Evolutionary conservation across 176 grass and related monocot species (phyloP), one percentile per base, ranked within the genome.

Genomic region (Musa itinerans): DNA sequence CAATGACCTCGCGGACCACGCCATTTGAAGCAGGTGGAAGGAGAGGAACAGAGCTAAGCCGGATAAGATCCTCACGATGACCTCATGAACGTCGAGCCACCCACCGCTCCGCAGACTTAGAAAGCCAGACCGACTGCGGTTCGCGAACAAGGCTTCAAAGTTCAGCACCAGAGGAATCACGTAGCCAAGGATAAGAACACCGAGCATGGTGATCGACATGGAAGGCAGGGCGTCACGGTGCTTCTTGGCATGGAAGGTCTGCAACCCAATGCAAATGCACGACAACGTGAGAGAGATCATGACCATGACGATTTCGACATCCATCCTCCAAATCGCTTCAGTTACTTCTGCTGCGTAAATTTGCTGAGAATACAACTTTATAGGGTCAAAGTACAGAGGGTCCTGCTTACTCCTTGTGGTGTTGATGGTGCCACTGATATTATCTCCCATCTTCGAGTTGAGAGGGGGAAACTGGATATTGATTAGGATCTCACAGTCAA

Each of bases 101-200:
- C 77, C 70, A 17, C 48, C 21, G 0, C 15, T 79, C 3, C n/a
- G 20, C 43, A 83, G 13, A 1, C 68, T 53, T 1, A 80, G 0
- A 56, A 1, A 11, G 62, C 68, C 77, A 16, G 22, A 26, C 56
- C 11, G 57, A 59, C 70, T 85, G 73, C 81, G 23, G 73, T 81
- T 86, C 76, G 70, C 8, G 71, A 87, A 96, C 85, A 89, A 2
- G 15, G 84, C 89, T 21, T 92, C 86, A 1, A 85, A 82, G 51
- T 79, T 80, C 16, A 96, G 56, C 66, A 56, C 23, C 24, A 29
- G 12, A 9, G 53, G 72, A 10, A 74, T 74, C 16, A 50, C 5
- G 11, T 74, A 27, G 52, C 23, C 72, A 11, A 55, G 51, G 24
- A 2, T 23, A 9, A 74, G 71, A 0, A 74, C 11, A 6, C 4